A percentile compares a stretch with the other conserved stretches of the same genome.
Evolutionary conservation across 2,329 filamentous ascomycete genomes (phyloP).

Genomic region (Lecanicillium sp.): DNA sequence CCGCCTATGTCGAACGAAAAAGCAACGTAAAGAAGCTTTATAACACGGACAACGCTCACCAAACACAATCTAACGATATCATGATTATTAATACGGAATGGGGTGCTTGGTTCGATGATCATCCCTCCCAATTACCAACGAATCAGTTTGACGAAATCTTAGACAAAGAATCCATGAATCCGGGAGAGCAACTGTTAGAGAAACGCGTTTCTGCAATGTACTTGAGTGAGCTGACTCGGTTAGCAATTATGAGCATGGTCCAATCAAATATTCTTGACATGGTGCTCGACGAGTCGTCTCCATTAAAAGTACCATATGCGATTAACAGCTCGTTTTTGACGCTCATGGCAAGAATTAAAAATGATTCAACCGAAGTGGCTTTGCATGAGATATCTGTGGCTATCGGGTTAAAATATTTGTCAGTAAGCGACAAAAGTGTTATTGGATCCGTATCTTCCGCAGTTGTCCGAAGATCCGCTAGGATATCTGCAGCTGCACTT

Average conservation of each 20-base stretch:
- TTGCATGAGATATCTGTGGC: neutral
- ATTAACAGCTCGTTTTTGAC: slow-evolving; percentile 62
- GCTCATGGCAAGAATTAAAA: slow-evolving; percentile 25
- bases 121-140: slow-evolving; percentile 58
- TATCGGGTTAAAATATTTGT: neutral
- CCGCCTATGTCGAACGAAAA: slow-evolving; percentile 70
- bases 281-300: neutral
- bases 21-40: slow-evolving; percentile 52
- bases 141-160: slow-evolving; percentile 60
- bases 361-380: neutral
- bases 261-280: slow-evolving; percentile 7
- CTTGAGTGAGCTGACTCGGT: slow-evolving; percentile 65
- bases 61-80: slow-evolving; percentile 39
- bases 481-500: slow-evolving; percentile 14
- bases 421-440: slow-evolving; percentile 44
- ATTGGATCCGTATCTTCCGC: slow-evolving; percentile 46
- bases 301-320: slow-evolving; percentile 55
- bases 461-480: slow-evolving; percentile 13
- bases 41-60: neutral
- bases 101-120: slow-evolving; percentile 67
- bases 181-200: slow-evolving; percentile 73
- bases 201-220: slow-evolving; percentile 80
- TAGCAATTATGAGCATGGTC: slow-evolving; percentile 44
- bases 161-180: slow-evolving; percentile 61
- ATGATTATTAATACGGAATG: slow-evolving; percentile 81